Base-by-base conservation (phyloP, 1,284 basidiomycete species). In the Cutaneotrichosporon sp. region DNA sequence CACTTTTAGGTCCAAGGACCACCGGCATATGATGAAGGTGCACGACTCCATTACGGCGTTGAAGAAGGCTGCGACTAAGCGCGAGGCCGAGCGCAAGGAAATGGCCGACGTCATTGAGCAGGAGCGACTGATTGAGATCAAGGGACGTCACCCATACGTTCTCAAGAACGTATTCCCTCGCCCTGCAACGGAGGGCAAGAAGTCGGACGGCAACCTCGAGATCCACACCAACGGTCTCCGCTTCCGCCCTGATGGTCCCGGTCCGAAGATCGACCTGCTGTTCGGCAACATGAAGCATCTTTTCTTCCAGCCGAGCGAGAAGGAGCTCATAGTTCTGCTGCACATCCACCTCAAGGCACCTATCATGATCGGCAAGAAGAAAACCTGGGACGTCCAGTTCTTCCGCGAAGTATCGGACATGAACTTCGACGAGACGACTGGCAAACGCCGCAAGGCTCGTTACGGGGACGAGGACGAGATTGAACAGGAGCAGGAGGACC, bases 401-500 rank as follows among this genome's bases (percentile, higher is more conserved):
- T 96, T 89, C 79, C 88, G 96, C 22, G 96, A 99, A 77, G 96
- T 93, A 2, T 90, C 90, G 0, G 96, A 99, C 67, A 91, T 94
- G 32, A 90, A 94, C 62, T 98, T 97, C 68, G 96, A 98, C 68
- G 96, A 98, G 76, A 97, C 93, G 0, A 75, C 74, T 10, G 97
- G 97, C 70, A 84, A 92, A 62, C 98, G 97, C 75, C 84, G 96
- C 56, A 93, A 96, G 76, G 90, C 94, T 61, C 84, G 93, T 51
- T 97, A 96, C 67, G 94, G 94, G 35, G 96, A 98, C 69, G 96
- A 98, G 74, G 96, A 99, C 71, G 96, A 98, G 77, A 93, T 98
- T 60, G 94, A 98, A 78, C 87, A 96, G 75, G 96, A 98, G 71
- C 94, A 97, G 71, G 91, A 94, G 71, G 96, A 99, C 75, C 81